Conservation (phyloP, 805 yeast species). For the Torulaspora gathmanii region DNA sequence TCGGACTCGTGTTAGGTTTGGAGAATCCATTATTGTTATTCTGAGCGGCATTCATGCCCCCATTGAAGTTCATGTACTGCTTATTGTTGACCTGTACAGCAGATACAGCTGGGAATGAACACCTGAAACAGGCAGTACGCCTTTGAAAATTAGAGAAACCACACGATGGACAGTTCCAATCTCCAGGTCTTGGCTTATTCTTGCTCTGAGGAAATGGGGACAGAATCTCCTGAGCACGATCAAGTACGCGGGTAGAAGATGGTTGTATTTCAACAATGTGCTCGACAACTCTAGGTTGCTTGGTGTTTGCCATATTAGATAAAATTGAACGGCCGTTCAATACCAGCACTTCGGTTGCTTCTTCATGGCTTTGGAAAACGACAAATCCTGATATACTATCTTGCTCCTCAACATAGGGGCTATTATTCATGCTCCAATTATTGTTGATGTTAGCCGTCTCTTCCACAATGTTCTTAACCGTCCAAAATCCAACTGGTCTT, state of each 20-base stretch:
- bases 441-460: slow-evolving; percentile 25
- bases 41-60: slow-evolving; percentile 15
- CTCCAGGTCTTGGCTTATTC: slow-evolving; percentile 92
- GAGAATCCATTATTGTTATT: slow-evolving; percentile 5
- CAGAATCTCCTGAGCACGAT: slow-evolving; percentile 74
- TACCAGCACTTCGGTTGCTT: slow-evolving; percentile 70
- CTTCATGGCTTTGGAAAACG: slow-evolving; percentile 78
- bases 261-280: slow-evolving; percentile 81
- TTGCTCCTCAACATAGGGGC: slow-evolving; percentile 40
- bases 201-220: slow-evolving; percentile 81
- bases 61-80: slow-evolving; percentile 17
- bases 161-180: slow-evolving; percentile 97
- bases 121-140: slow-evolving; percentile 88
- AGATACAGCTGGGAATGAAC: slow-evolving; percentile 79
- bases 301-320: slow-evolving; percentile 35
- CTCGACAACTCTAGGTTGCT: slow-evolving; percentile 44
- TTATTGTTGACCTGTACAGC: slow-evolving; percentile 51
- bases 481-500: slow-evolving; percentile 86
- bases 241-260: slow-evolving; percentile 70
- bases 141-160: slow-evolving; percentile 94
- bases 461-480: slow-evolving; percentile 53
- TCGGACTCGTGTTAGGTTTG: slow-evolving; percentile 8
- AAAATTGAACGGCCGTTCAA: slow-evolving; percentile 65
- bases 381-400: slow-evolving; percentile 73
- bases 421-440: slow-evolving; percentile 27